Evolutionary conservation across 495 filamentous ascomycete species (phyloP), one percentile per base, ranked within the genome.

Genomic region (Penicillium diatomitis): DNA sequence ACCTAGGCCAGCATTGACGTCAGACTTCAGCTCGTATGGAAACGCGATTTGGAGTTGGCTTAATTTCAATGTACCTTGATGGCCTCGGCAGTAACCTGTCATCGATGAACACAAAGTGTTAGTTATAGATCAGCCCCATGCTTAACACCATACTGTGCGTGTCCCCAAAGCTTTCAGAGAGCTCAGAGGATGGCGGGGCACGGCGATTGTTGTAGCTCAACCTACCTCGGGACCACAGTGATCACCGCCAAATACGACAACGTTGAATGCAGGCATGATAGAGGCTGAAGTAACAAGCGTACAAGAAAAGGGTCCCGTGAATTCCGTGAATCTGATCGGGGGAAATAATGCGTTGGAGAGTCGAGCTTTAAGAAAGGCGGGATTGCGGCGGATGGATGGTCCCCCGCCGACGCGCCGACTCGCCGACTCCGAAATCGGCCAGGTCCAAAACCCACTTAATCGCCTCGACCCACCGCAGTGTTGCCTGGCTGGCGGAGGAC

Each of bases 181-280:
- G 9, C 28, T 50, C 39, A 35, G 43, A 49, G n/a, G 31, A 41
- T 40, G 1, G 28, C 31, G 28, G 44, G 48, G 45, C 11, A 8
- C 20, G 20, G 38, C 3, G 7, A 11, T 42, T 8, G 39, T 44
- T 46, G 33, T 7, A 33, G 27, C 40, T 36, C 11, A 31, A 58
- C 76, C 52, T 65, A 92, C 92, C 83, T 98, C 92, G 8, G 92
- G 92, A 65, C 92, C 92, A 60, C 86, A 89, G 69, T 96, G 88
- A 69, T 98, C 92, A 62, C 92, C 92, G 58, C 70, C 82, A 62
- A 90, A 88, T 40, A 89, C 85, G 56, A 82, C 78, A 47, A 82
- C 68, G 40, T 80, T 80, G 53, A 63, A 81, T 7, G 75, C 56
- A 54, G 73, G 50, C 74, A 77, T 77, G 45, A 6, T 34, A 20